Conservation (phyloP, 2,329 filamentous ascomycete genomes). For the Leptographium flavum region DNA sequence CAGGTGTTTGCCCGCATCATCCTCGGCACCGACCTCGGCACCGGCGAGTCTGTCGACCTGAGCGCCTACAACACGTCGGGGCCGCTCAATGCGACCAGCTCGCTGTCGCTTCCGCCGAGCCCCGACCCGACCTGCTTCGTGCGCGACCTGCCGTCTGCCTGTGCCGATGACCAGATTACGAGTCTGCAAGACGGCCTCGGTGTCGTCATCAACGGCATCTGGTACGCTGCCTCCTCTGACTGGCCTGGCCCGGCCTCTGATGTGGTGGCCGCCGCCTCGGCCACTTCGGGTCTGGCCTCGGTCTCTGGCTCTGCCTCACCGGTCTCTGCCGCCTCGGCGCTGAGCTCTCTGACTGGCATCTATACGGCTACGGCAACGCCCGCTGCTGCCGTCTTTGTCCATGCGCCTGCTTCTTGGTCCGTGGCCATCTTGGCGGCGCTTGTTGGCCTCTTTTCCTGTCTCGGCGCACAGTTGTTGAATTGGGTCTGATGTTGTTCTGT, state of each 20-base stretch:
- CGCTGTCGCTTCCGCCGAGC: conserved; percentile 16
- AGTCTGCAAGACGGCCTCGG: conserved; percentile 37
- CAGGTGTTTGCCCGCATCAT: conserved; percentile 48
- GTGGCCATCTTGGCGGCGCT: not conserved
- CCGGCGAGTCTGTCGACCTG: conserved; percentile 37
- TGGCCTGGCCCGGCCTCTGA: conserved; percentile 20
- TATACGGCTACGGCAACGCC: conserved; percentile 19
- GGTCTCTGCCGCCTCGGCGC: not conserved
- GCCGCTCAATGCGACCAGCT: conserved; percentile 11
- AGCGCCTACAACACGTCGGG: conserved; percentile 24
- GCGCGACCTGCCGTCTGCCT: conserved; percentile 16
- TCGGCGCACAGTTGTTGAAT: not conserved
- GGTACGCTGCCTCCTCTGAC: conserved; percentile 28
- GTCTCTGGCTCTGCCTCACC: not conserved
- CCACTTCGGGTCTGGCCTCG: not conserved
- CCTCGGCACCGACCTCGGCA: conserved; percentile 37
- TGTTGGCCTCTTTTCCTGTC: not conserved
- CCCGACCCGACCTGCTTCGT: conserved; percentile 23
- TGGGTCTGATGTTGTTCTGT: not conserved
- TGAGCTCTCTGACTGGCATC: conserved; percentile 21
- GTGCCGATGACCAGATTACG: conserved; percentile 29
- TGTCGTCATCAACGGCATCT: conserved; percentile 43
- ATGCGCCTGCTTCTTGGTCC: not conserved
- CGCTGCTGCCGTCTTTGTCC: not conserved
- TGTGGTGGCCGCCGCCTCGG: not conserved